Conservation (phyloP, 768 basidiomycete species). For the Phanerodontia chrysosporium region DNA sequence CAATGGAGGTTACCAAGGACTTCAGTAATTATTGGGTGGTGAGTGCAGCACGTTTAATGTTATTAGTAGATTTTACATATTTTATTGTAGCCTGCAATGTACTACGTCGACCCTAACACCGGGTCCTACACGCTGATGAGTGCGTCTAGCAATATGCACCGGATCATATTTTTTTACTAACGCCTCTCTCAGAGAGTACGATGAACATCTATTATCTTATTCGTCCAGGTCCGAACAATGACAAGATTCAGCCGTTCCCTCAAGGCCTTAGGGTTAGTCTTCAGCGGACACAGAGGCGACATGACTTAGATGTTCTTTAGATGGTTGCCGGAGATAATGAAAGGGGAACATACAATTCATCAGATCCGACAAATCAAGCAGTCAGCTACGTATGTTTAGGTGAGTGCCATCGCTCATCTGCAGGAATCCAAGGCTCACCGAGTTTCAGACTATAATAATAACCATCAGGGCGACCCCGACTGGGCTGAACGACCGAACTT, state of each 20-base stretch:
- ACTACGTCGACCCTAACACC: slow-evolving; percentile 11
- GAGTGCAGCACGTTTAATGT: background rate
- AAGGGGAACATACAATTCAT: slow-evolving; percentile 14
- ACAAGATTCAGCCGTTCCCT: slow-evolving; percentile 12
- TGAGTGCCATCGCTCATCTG: background rate
- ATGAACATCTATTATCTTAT: slow-evolving; percentile 18
- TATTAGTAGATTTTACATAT: background rate
- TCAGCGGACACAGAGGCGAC: background rate
- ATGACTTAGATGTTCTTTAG: no score
- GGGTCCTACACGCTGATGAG: slow-evolving; percentile 15
- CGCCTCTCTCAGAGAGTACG: slow-evolving; percentile 1
- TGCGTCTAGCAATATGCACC: background rate
- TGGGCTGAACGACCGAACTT: slow-evolving; percentile 17
- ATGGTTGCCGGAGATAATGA: slow-evolving; percentile 15
- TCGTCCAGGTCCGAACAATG: slow-evolving; percentile 14
- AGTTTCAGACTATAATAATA: slow-evolving; percentile 10
- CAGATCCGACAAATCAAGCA: slow-evolving; percentile 12
- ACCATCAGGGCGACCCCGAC: slow-evolving; percentile 13
- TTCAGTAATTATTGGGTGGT: slow-evolving; percentile 18
- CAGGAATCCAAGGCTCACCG: background rate
- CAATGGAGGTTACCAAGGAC: slow-evolving; percentile 10
- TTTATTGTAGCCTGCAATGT: slow-evolving; percentile 9
- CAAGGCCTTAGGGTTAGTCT: slow-evolving; percentile 9
- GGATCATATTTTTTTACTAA: background rate
- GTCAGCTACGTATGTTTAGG: slow-evolving; percentile 16